A percentile compares a stretch with the other conserved stretches of the same genome.
Evolutionary conservation across 2,329 filamentous ascomycete species (phyloP).

Genomic region (Tolypocladium pustulatum): DNA sequence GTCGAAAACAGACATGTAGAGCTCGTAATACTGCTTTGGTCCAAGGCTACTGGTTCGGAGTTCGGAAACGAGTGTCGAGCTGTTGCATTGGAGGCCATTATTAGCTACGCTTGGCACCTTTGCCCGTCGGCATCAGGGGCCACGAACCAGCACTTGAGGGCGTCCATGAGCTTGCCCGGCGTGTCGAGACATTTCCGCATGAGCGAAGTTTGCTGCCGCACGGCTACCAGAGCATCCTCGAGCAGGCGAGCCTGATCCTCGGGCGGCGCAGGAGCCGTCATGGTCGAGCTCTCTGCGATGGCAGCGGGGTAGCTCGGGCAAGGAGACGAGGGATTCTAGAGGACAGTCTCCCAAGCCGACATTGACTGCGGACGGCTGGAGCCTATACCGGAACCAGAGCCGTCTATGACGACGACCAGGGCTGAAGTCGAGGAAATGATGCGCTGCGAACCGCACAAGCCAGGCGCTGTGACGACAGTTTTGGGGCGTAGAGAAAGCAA

Average conservation of each 20-base stretch:
- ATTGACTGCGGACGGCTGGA: conserved; percentile 9
- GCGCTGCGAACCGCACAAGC: neutral
- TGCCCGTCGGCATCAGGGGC: neutral
- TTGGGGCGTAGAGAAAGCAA: neutral
- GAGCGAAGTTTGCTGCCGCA: conserved; percentile 90
- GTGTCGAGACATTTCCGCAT: conserved; percentile 98
- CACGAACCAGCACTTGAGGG: conserved; percentile 94
- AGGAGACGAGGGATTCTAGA: conserved; percentile 5
- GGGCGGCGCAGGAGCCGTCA: conserved; percentile 49
- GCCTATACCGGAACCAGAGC: neutral
- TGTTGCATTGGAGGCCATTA: conserved; percentile 24
- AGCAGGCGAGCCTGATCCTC: conserved; percentile 86
- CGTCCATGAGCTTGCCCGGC: conserved; percentile 98
- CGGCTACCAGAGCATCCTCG: conserved; percentile 91
- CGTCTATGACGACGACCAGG: neutral
- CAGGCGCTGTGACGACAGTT: neutral
- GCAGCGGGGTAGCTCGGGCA: conserved; percentile 21
- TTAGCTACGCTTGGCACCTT: neutral
- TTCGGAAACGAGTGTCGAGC: conserved; percentile 96
- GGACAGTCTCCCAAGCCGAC: conserved; percentile 11
- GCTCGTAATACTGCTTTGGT: conserved; percentile 99
- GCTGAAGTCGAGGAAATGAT: neutral
- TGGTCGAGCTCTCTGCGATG: conserved; percentile 14
- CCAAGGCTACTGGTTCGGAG: conserved; percentile 91
- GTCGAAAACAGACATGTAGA: conserved; percentile 99